Evolutionary conservation across 2,329 filamentous ascomycete species (phyloP), one percentile per base, ranked within the genome.

Genomic region (Rutstroemia sp.): DNA sequence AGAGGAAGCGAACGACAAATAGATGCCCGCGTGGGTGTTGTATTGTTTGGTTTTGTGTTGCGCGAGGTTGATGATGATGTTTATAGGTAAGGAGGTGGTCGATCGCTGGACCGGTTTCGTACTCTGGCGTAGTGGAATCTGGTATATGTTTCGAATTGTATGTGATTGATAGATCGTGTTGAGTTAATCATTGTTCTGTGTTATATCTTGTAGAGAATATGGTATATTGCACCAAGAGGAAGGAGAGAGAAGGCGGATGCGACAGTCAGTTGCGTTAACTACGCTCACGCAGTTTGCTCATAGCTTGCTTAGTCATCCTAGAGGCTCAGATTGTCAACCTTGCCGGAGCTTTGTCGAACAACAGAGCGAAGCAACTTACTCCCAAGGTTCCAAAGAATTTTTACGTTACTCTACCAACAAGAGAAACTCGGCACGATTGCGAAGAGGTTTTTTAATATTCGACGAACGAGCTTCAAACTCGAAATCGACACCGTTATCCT

Each of bases 121-220:
- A 36, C 48, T 54, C 54, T 57, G 38, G 57, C 54, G 59, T 51
- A 59, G 46, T 61, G 48, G 61, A 48, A 59, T 45, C 56, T 54
- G 44, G 49, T 60, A 49, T 17, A 54, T 61, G 48, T 57, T 52
- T 61, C 48, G 38, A 54, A 46, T 60, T 44, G 51, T 55, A 53
- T 61, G 56, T 47, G 36, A 45, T 62, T 36, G 54, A 59, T 49
- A 52, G 51, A 51, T 57, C 55, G 57, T 58, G 54, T 46, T 63
- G 52, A 60, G 60, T 57, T 63, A 58, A 59, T 67, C 65, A 67
- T 67, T 61, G 63, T 66, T 64, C 47, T 57, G 51, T 54, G 57
- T 58, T 59, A 45, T 51, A 49, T 52, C 57, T 53, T 49, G 42
- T 50, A 39, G 52, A 38, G 51, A 44, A 27, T 48, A 55, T 54